Evolutionary conservation across 2,329 filamentous ascomycete species (phyloP).

Genomic region (Aspergillus caelatus): DNA sequence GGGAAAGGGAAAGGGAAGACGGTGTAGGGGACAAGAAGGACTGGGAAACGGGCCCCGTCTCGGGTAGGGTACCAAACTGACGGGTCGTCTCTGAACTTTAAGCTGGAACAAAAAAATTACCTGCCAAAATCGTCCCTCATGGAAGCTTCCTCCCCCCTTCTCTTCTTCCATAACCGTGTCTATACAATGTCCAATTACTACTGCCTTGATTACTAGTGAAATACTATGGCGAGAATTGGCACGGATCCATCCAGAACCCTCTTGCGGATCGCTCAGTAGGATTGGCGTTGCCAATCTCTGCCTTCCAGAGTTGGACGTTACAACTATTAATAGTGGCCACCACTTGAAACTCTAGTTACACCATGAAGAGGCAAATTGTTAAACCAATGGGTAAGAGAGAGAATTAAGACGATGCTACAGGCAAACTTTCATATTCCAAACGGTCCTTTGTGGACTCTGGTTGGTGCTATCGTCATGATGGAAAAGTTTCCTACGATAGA

Average conservation of each 20-base stretch:
- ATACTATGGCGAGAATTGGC: neutral
- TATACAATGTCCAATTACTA: neutral
- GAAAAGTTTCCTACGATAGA: slow-evolving; percentile 4
- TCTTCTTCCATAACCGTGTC: neutral
- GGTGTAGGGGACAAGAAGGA: slow-evolving; percentile 3
- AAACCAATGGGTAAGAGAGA: neutral
- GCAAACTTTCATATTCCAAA: neutral
- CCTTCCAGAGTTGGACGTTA: neutral
- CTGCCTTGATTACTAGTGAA: neutral
- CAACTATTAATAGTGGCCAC: neutral
- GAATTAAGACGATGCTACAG: neutral
- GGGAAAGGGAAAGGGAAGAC: slow-evolving; percentile 10
- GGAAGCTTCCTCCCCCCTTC: neutral
- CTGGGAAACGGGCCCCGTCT: slow-evolving; percentile 16
- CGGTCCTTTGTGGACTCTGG: neutral
- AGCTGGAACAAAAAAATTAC: slow-evolving; percentile 9
- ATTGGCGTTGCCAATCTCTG: neutral
- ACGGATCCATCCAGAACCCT: neutral
- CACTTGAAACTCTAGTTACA: neutral
- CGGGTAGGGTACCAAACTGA: slow-evolving; percentile 27
- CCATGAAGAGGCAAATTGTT: neutral
- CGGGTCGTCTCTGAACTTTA: slow-evolving; percentile 24
- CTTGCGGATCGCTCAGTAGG: neutral
- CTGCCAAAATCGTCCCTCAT: neutral
- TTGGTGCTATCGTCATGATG: neutral